Conservation (phyloP, 768 basidiomycete species). For the Auricularia sp. region DNA sequence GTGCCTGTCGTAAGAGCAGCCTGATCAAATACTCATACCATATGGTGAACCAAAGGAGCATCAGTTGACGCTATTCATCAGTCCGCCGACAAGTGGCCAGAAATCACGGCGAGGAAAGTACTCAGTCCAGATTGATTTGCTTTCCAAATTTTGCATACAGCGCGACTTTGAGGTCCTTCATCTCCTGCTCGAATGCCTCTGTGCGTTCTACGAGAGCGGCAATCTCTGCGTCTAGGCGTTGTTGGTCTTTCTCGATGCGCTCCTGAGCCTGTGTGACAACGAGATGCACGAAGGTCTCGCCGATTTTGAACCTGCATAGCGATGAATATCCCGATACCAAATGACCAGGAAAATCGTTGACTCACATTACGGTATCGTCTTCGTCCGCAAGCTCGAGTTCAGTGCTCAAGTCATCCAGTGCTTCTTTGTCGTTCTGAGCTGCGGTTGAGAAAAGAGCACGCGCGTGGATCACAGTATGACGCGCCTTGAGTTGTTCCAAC, state of each 20-base stretch:
- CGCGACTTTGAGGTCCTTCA: constrained; percentile 70
- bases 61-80: no score
- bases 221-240: constrained; percentile 46
- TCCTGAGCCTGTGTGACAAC: constrained; percentile 56
- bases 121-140: constrained; percentile 85
- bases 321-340: not conserved
- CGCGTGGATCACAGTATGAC: not conserved
- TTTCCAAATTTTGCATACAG: constrained; percentile 88
- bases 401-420: constrained; percentile 76
- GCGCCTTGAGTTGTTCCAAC: constrained; percentile 58
- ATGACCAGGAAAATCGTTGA: constrained; percentile 3
- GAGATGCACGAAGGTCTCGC: constrained; percentile 82
- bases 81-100: no score
- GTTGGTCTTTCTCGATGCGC: constrained; percentile 62
- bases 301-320: constrained; percentile 66
- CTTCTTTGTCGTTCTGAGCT: constrained; percentile 86
- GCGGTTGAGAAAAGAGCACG: constrained; percentile 2
- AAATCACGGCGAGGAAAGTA: constrained; percentile 17
- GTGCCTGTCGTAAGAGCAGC: no score
- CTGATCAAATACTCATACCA: no score
- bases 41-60: no score
- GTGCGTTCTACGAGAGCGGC: constrained; percentile 38
- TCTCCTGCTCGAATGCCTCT: constrained; percentile 58
- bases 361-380: constrained; percentile 68
- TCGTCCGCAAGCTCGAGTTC: constrained; percentile 89